These are phyloP conservation scores for Saccharomycopsis lassenensis DNA, from an alignment of 805 yeast genomes.

Conservation along the genomic window DNA sequence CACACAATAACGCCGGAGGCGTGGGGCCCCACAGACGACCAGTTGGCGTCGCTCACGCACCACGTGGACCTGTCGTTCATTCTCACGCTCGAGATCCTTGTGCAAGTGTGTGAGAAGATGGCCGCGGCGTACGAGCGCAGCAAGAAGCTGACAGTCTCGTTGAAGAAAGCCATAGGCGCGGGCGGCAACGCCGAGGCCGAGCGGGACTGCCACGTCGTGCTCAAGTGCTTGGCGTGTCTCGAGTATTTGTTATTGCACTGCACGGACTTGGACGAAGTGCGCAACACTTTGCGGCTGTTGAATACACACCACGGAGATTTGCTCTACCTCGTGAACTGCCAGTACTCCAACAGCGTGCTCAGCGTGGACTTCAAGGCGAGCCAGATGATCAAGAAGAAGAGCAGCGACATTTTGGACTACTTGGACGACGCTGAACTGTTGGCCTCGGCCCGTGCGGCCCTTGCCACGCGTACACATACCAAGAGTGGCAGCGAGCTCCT, in stretches of 20 bases:
- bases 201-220: slow-evolving; percentile 2
- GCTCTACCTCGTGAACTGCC: slow-evolving; percentile 1
- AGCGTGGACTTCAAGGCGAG: slow-evolving; percentile 6
- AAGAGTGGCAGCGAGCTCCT: slow-evolving; percentile 5
- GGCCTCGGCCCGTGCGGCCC: neutral
- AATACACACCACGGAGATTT: slow-evolving; percentile 9
- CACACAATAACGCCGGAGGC: slow-evolving; percentile 9
- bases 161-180: slow-evolving; percentile 1
- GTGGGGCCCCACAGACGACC: slow-evolving; percentile 11
- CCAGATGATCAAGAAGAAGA: slow-evolving; percentile 14
- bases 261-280: slow-evolving; percentile 2
- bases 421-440: slow-evolving; percentile 4
- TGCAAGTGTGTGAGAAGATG: slow-evolving; percentile 5
- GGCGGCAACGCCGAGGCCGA: neutral
- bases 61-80: slow-evolving; percentile 9
- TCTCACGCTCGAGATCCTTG: slow-evolving; percentile 4
- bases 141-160: neutral
- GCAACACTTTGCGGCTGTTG: slow-evolving; percentile 1
- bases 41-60: slow-evolving; percentile 3
- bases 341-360: neutral
- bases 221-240: slow-evolving; percentile 8
- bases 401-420: slow-evolving; percentile 14
- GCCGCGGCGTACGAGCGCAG: slow-evolving; percentile 5
- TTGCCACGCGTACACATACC: neutral
- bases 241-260: slow-evolving; percentile 9